A percentile compares a stretch with the other conserved stretches of the same genome.
Conservation (phyloP, 352 stramenopile species). For the Phytopythium sindhum region DNA sequence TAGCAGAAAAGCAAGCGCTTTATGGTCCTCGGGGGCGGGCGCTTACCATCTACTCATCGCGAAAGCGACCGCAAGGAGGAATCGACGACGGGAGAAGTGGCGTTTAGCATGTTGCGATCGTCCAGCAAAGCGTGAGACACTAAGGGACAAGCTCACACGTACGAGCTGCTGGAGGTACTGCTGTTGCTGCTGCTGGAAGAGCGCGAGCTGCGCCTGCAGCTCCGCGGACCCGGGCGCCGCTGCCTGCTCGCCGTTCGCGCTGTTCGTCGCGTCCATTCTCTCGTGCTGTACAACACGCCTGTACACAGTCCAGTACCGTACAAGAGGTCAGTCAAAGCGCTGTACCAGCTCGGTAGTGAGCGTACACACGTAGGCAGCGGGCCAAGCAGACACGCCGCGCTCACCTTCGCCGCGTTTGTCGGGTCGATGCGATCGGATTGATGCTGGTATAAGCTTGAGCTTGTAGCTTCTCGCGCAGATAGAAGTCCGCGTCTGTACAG, state of each 20-base stretch:
- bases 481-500: too few relatives aligned
- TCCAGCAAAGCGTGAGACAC: neutral
- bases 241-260: neutral
- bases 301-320: neutral
- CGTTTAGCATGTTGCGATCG: neutral
- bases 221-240: conserved; percentile 26
- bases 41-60: conserved; percentile 28
- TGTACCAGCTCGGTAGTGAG: too few relatives aligned
- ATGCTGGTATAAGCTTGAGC: too few relatives aligned
- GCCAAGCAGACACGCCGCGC: too few relatives aligned
- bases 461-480: too few relatives aligned
- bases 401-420: too few relatives aligned
- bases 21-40: neutral
- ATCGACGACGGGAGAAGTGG: too few relatives aligned
- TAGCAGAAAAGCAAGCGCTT: neutral
- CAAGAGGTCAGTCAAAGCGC: neutral
- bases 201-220: conserved; percentile 44
- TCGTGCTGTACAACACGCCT: neutral
- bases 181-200: conserved; percentile 61
- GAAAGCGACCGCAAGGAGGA: neutral
- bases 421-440: too few relatives aligned
- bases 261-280: conserved; percentile 6
- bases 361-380: neutral
- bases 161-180: conserved; percentile 57
- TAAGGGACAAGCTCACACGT: conserved; percentile 6